A percentile compares a stretch with the other conserved stretches of the same genome.
Evolutionary conservation across 306 rosid species (phyloP).

Genomic region (Sophora flavescens): DNA sequence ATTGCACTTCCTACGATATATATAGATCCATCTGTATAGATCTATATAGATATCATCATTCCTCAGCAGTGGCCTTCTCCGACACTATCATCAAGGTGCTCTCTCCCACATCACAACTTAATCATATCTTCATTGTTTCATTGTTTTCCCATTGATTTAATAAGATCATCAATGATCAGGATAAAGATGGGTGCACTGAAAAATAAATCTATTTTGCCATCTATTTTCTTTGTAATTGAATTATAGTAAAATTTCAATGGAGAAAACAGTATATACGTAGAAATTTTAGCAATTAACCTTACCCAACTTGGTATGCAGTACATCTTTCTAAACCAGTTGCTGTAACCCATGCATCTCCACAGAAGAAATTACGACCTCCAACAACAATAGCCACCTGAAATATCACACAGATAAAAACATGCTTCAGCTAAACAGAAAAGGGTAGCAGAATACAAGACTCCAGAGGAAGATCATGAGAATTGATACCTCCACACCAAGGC

Average conservation of each 20-base stretch:
- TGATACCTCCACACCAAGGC: slow-evolving; percentile 90
- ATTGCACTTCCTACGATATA: too few relatives aligned
- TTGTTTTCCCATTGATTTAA: too few relatives aligned
- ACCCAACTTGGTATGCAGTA: slow-evolving; percentile 97
- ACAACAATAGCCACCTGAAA: slow-evolving; percentile 87
- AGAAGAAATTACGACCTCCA: slow-evolving; percentile 96
- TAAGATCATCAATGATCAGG: slow-evolving; percentile 37
- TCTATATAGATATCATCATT: too few relatives aligned
- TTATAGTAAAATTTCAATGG: slow-evolving; percentile 30
- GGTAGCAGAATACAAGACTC: slow-evolving; percentile 3
- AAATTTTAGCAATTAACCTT: slow-evolving; percentile 48
- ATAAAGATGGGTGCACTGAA: not conserved
- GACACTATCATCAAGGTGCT: slow-evolving; percentile 21
- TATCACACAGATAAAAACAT: slow-evolving; percentile 39
- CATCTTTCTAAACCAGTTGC: slow-evolving; percentile 90
- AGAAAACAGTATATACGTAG: slow-evolving; percentile 7
- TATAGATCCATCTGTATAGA: too few relatives aligned
- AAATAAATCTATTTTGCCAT: slow-evolving; percentile 22
- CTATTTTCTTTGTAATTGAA: slow-evolving; percentile 27
- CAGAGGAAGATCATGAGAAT: slow-evolving; percentile 41
- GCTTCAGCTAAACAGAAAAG: slow-evolving; percentile 44
- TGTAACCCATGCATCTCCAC: slow-evolving; percentile 93
- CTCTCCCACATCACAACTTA: slow-evolving; percentile 19
- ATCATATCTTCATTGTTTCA: slow-evolving; percentile 11
- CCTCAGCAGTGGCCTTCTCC: not conserved